Percentiles rank a stretch among this genome's conserved stretches.
Evolutionary conservation across 2,329 filamentous ascomycete species (phyloP).

Genomic region (Apiospora sp.): DNA sequence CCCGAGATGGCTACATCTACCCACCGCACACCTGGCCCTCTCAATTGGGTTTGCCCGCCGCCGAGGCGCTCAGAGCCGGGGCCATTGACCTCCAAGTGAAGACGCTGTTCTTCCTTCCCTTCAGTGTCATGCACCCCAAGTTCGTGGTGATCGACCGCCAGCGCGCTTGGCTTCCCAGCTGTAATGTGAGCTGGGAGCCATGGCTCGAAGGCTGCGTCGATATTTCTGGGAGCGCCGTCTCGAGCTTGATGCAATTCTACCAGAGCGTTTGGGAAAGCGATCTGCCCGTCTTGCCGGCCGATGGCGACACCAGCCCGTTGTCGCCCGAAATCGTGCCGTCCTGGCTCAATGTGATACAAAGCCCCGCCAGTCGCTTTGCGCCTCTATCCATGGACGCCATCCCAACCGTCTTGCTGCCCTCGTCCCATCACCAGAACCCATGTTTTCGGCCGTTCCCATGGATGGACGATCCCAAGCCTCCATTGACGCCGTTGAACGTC

Average conservation of each 20-base stretch:
- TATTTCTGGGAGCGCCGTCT: slow-evolving; percentile 68
- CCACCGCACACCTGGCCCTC: slow-evolving; percentile 63
- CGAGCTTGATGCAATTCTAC: slow-evolving; percentile 72
- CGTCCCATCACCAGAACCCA: slow-evolving; percentile 75
- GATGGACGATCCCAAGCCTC: slow-evolving; percentile 56
- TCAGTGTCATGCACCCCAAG: slow-evolving; percentile 90
- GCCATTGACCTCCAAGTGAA: slow-evolving; percentile 76
- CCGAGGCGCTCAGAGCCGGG: slow-evolving; percentile 57
- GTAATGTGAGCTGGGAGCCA: slow-evolving; percentile 87
- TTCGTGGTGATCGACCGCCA: slow-evolving; percentile 77
- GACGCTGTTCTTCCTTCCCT: slow-evolving; percentile 79
- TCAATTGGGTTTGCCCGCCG: slow-evolving; percentile 69
- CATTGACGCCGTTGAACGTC: slow-evolving; percentile 72
- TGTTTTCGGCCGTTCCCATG: slow-evolving; percentile 68
- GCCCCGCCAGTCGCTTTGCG: slow-evolving; percentile 33
- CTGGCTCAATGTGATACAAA: slow-evolving; percentile 34
- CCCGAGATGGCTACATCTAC: slow-evolving; percentile 68
- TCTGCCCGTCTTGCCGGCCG: slow-evolving; percentile 27
- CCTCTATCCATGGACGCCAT: slow-evolving; percentile 38
- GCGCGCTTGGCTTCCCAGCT: slow-evolving; percentile 75
- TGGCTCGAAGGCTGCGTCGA: slow-evolving; percentile 84
- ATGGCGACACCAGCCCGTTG: neutral
- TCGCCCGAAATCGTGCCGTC: slow-evolving; percentile 22
- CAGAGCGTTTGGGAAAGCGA: slow-evolving; percentile 68
- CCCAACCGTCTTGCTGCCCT: slow-evolving; percentile 74